Evolutionary conservation across 345 rosid genomes (phyloP), one percentile per base, ranked within the genome.

Genomic region (Streptanthus diversifolius): DNA sequence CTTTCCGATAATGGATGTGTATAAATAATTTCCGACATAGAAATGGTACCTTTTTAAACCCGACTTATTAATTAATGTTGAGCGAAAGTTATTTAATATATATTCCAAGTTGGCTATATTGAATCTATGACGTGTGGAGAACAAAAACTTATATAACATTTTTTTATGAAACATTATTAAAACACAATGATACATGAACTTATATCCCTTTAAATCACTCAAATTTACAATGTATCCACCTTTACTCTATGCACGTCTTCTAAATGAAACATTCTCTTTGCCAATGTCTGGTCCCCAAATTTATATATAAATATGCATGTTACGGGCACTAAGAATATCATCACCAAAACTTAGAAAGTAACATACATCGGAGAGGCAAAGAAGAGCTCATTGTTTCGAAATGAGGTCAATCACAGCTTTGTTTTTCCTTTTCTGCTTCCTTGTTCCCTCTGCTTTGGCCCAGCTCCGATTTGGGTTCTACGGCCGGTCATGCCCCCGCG

Each of bases 381-480:
- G 5, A 57, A 66, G 11, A 57, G 67, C 18, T 57, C 33, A 73
- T 25, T 35, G 56, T 18, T 47, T 17, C 36, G 0, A 60, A 19
- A 76, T 76, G 75, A 76, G 9, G 65, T 1, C 71, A 45, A 36
- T 55, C 48, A 43, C 44, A 68, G 68, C 76, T 53, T 66, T 68
- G 15, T 63, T 76, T 60, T n/a, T 77, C 32, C 51, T 81, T 4
- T 44, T 79, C 49, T 17, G 76, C 15, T 56, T 72, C 44, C 12
- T 21, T 76, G 70, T 47, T 82, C 65, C 87, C 52, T 8, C 66
- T 66, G 29, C 79, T 70, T 72, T 82, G 13, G 95, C 85, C 1
- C 77, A 83, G 19, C 67, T 92, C 0, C 81, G 58, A 37, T 75
- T 77, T 5, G 90, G 88, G 0, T 92, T 86, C 73, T 88, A 89